These are phyloP conservation scores for Kazachstania psychrophila DNA, from an alignment of 805 yeast species.

Conservation along the genomic window DNA sequence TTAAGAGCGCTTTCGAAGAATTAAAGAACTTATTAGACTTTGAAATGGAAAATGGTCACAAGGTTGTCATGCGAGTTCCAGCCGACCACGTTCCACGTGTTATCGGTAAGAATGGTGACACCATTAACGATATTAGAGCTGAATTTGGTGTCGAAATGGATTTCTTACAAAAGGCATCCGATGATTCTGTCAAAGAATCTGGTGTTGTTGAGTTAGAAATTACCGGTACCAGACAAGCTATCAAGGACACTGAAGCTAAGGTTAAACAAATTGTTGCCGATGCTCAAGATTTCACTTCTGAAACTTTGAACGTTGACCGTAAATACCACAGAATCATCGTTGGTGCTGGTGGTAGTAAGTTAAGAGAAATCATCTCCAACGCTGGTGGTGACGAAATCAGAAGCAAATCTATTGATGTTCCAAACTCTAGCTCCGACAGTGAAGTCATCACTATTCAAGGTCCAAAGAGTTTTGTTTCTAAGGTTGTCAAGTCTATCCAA, in stretches of 20 bases:
- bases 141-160: slow-evolving; percentile 45
- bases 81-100: slow-evolving; percentile 67
- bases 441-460: slow-evolving; percentile 59
- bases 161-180: slow-evolving; percentile 32
- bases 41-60: slow-evolving; percentile 78
- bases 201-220: slow-evolving; percentile 57
- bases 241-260: slow-evolving; percentile 58
- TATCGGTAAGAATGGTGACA: slow-evolving; percentile 84
- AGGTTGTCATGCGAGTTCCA: slow-evolving; percentile 57
- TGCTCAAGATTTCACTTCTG: slow-evolving; percentile 50
- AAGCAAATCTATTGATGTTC: slow-evolving; percentile 41
- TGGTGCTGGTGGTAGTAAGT: slow-evolving; percentile 68
- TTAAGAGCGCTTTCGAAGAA: slow-evolving; percentile 73
- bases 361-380: slow-evolving; percentile 60
- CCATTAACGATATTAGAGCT: slow-evolving; percentile 70
- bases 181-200: slow-evolving; percentile 35
- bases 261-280: slow-evolving; percentile 57
- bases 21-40: slow-evolving; percentile 72
- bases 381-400: slow-evolving; percentile 61
- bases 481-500: slow-evolving; percentile 53
- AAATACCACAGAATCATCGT: slow-evolving; percentile 66
- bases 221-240: slow-evolving; percentile 68
- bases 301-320: slow-evolving; percentile 56
- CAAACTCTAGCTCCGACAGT: slow-evolving; percentile 54
- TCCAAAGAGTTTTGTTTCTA: slow-evolving; percentile 60